Percentiles rank a stretch among this genome's conserved stretches.
phyloP scores from a whole-genome alignment of 169 alveolate species.

The Plasmodium knowlesi region DNA sequence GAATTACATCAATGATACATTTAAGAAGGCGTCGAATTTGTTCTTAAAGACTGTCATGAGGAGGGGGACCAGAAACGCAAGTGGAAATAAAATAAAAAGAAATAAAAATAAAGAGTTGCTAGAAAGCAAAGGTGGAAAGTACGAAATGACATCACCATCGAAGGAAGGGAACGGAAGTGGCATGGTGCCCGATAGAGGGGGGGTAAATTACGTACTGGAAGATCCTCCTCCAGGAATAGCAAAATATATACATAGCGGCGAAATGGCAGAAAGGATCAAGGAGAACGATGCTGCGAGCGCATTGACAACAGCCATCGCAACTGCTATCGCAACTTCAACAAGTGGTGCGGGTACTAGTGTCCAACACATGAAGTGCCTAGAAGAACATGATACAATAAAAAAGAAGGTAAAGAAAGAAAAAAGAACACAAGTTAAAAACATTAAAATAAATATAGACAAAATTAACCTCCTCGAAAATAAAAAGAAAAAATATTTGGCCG shows the following conservation, averaged over 20 bases:
- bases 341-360: background rate
- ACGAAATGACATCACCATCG: background rate
- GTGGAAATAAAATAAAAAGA: background rate
- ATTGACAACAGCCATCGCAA: background rate
- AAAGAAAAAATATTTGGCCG: conserved; percentile 51
- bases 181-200: background rate
- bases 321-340: background rate
- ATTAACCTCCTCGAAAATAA: conserved; percentile 2
- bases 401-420: background rate
- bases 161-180: background rate
- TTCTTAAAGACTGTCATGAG: background rate
- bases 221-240: background rate
- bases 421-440: background rate
- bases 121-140: background rate
- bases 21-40: background rate
- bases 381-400: background rate
- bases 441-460: conserved; percentile 2
- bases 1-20: background rate
- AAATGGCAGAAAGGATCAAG: background rate
- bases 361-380: background rate
- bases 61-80: background rate
- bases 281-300: background rate
- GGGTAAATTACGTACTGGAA: background rate
- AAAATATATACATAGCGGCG: background rate
- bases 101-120: background rate